Evolutionary conservation across 352 stramenopile genomes (phyloP), one percentile per base, ranked within the genome.

Genomic region (Globisporangium radiosum): DNA sequence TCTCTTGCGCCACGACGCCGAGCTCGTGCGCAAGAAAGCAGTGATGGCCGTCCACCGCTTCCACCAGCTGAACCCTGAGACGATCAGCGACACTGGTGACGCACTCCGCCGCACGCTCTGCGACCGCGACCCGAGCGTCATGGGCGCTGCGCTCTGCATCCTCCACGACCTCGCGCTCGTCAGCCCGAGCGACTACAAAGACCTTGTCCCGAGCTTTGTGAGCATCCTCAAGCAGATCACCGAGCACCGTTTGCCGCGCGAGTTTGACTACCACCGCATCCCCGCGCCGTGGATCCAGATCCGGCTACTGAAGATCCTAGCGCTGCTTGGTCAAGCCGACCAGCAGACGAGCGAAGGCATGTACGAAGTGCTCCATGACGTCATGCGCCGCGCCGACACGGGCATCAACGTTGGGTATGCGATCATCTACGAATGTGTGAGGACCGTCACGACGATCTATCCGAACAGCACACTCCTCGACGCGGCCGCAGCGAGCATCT

Each of bases 141-240:
- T 99, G 98, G 97, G 95, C 47, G 88, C 96, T 17, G 88, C 89
- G 60, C 78, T 98, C 47, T 97, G 90, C 60, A 82, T 98, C 40
- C 70, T 98, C 44, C 87, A 98, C 71, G 95, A 98, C 67, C 73
- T 98, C 40, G 85, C 89, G n/a, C 63, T 88, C 60, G 82, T 84
- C 53, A 94, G 97, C 63, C 87, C 95, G 11, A 78, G 79, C 10
- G 84, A 93, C 52, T 99, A 99, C 72, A 99, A 99, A 75, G 96
- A 99, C 69, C 92, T 99, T 40, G 97, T 99, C 38, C 95, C 97
- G 8, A 98, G 81, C 68, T 98, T 99, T 63, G 96, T 99, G 45
- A 98, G 85, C 64, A 99, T 99, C 60, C 80, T 99, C 45, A 99
- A 99, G 81, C 98, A 99, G 85, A 99, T 99, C 76, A 97, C 95